These are phyloP conservation scores for Boletus rubescentipes DNA, from an alignment of 768 basidiomycete genomes.

Conservation along the genomic window DNA sequence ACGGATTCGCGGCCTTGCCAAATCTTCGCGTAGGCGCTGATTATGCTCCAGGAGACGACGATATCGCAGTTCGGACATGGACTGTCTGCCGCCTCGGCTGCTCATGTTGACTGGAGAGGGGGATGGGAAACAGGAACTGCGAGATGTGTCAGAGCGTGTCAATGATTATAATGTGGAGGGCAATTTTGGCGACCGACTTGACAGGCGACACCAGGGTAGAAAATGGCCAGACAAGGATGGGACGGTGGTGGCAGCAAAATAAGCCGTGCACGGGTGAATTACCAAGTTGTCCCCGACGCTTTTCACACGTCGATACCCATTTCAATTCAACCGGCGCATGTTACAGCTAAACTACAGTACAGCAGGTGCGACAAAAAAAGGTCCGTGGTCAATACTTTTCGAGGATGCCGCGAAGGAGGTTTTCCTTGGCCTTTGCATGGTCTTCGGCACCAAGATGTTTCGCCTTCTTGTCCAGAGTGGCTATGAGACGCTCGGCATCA, in stretches of 20 bases:
- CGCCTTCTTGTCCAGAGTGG: constrained; percentile 52
- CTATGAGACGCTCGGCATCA: constrained; percentile 52
- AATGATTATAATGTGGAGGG: not conserved
- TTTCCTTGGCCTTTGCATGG: constrained; percentile 34
- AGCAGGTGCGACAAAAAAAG: not conserved
- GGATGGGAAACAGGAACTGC: not conserved
- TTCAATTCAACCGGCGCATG: not conserved
- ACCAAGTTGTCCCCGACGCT: constrained; percentile 4
- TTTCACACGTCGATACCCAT: constrained; percentile 27
- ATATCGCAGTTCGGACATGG: constrained; percentile 81
- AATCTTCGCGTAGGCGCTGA: constrained; percentile 66
- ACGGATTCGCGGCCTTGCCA: constrained; percentile 66
- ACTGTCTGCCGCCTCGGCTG: constrained; percentile 62
- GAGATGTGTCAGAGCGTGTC: constrained; percentile 3
- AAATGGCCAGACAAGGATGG: not conserved
- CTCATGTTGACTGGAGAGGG: constrained; percentile 43
- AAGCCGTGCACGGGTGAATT: constrained; percentile 3
- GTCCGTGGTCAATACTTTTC: constrained; percentile 29
- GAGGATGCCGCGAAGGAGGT: constrained; percentile 33
- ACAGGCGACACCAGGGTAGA: not conserved
- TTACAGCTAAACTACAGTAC: constrained; percentile 9
- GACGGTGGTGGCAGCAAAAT: constrained; percentile 11
- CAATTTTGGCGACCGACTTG: constrained; percentile 5
- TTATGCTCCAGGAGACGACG: constrained; percentile 78
- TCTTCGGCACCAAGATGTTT: constrained; percentile 39